Evolutionary conservation across 1,139 yeast genomes (phyloP).

Genomic region (Pichia sp.): DNA sequence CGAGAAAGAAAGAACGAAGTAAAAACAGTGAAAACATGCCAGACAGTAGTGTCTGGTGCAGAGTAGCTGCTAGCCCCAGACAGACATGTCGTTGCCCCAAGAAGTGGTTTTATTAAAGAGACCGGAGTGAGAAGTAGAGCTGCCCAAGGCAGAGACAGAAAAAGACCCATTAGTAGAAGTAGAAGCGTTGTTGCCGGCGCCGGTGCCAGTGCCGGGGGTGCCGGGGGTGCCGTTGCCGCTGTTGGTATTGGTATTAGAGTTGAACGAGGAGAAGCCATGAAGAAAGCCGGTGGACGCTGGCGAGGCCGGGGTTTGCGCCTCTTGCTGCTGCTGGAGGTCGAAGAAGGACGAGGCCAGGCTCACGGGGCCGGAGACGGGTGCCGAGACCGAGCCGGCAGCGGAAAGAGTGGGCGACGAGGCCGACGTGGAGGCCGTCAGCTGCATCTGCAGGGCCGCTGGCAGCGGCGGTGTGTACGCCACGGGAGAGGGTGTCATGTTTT

Average conservation of each 20-base stretch:
- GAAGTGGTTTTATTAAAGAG: constrained; percentile 6
- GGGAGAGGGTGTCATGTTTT: background rate
- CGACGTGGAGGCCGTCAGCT: background rate
- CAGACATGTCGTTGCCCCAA: constrained; percentile 20
- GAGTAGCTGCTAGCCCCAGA: constrained; percentile 15
- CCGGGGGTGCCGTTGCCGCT: background rate
- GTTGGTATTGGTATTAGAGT: background rate
- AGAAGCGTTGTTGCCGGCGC: background rate
- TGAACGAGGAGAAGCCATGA: background rate
- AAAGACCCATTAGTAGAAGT: background rate
- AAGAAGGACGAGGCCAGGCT: constrained; percentile 5
- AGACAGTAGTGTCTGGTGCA: background rate
- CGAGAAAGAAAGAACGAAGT: background rate
- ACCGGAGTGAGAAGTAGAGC: constrained; percentile 6
- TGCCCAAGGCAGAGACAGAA: constrained; percentile 5
- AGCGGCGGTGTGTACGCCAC: background rate
- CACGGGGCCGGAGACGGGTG: background rate
- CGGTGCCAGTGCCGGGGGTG: background rate
- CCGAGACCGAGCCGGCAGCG: background rate
- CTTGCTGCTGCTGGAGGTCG: constrained; percentile 2
- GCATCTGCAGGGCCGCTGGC: background rate
- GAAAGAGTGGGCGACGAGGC: background rate
- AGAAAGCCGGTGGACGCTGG: background rate
- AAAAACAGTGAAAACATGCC: background rate
- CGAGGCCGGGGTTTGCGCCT: background rate